Conservation (phyloP, 306 rosid genomes). For the Castanea mollissima region DNA sequence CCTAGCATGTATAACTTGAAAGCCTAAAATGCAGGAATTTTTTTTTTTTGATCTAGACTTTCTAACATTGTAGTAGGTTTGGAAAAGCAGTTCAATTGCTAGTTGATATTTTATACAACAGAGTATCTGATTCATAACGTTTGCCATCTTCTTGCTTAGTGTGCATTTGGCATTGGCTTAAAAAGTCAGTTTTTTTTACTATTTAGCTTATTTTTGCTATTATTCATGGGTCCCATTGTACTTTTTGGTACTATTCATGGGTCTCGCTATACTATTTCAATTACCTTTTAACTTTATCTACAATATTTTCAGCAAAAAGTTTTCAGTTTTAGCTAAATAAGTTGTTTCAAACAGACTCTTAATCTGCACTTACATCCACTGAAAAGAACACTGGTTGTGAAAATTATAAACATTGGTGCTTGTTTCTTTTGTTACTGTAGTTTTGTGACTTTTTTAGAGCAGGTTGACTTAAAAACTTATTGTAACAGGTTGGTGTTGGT, state of each 20-base stretch:
- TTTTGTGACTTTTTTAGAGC: conserved; percentile 7
- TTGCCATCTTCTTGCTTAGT: neutral
- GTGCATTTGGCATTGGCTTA: too few species aligned
- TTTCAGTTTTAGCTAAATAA: too few species aligned
- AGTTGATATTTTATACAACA: neutral
- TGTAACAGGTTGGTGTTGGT: conserved; percentile 86
- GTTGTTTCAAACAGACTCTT: neutral
- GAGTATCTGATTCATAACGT: neutral
- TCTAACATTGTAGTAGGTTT: neutral
- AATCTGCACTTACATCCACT: conserved; percentile 9
- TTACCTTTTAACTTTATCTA: too few species aligned
- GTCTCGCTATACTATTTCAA: too few species aligned
- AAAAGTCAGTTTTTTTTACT: too few species aligned
- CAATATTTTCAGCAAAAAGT: fast-evolving
- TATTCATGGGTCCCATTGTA: too few species aligned
- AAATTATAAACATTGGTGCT: conserved; percentile 4
- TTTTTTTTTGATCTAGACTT: neutral
- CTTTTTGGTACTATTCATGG: too few species aligned
- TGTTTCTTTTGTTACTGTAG: neutral
- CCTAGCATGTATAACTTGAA: neutral
- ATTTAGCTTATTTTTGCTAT: too few species aligned
- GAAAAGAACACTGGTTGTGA: conserved; percentile 6
- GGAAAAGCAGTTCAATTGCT: neutral
- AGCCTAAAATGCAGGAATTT: neutral
- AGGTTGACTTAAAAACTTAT: conserved; percentile 1